phyloP scores from a whole-genome alignment of 352 stramenopile genomes.

The Phytopythium mirpurense region DNA sequence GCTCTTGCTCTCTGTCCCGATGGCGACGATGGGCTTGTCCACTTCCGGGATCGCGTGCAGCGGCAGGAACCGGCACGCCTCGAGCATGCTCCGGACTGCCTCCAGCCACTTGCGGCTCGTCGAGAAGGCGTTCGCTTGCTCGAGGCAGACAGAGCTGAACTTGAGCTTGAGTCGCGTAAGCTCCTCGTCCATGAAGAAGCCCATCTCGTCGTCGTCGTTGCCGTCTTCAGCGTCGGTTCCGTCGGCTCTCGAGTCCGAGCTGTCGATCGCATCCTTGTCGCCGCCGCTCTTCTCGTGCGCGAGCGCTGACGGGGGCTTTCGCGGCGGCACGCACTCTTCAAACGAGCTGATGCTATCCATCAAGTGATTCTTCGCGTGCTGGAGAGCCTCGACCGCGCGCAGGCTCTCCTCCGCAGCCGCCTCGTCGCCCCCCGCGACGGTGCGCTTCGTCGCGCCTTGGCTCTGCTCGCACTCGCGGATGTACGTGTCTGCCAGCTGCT shows the following conservation, averaged over 20 bases:
- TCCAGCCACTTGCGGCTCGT: slow-evolving; percentile 29
- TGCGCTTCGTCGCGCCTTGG: slow-evolving; percentile 9
- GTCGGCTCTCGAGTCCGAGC: neutral
- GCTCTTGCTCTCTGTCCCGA: neutral
- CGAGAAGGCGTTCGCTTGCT: slow-evolving; percentile 41
- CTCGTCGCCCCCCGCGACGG: neutral
- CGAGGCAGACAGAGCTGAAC: slow-evolving; percentile 64
- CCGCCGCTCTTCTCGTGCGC: slow-evolving; percentile 8
- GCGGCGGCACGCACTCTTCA: slow-evolving; percentile 49
- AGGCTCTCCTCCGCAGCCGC: slow-evolving; percentile 10
- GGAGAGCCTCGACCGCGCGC: slow-evolving; percentile 20
- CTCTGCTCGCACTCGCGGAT: slow-evolving; percentile 48
- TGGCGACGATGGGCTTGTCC: slow-evolving; percentile 18
- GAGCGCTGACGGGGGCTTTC: neutral
- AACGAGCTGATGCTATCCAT: slow-evolving; percentile 66
- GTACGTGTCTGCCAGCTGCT: slow-evolving; percentile 82
- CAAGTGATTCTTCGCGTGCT: slow-evolving; percentile 64
- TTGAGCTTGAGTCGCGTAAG: slow-evolving; percentile 66
- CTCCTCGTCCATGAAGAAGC: slow-evolving; percentile 76
- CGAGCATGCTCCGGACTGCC: slow-evolving; percentile 32
- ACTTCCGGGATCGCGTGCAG: slow-evolving; percentile 25
- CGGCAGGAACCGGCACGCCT: slow-evolving; percentile 43
- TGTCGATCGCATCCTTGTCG: slow-evolving; percentile 2
- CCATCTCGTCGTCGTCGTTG: slow-evolving; percentile 12
- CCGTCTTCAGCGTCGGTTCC: slow-evolving; percentile 11